These are phyloP conservation scores for Monilinia polystroma DNA, from an alignment of 2,329 filamentous ascomycete species.

Conservation along the genomic window DNA sequence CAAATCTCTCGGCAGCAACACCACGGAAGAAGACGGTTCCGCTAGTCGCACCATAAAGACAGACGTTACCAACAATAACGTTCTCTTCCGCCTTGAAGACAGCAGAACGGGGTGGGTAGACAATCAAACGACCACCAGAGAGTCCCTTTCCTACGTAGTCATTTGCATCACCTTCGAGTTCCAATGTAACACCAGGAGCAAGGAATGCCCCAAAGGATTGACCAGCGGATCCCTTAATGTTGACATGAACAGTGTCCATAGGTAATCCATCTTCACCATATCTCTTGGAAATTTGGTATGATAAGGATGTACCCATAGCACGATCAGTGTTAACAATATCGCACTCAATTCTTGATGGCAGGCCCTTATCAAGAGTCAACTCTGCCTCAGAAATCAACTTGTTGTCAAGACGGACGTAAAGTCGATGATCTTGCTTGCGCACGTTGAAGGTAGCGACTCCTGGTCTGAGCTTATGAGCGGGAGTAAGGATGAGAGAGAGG, in stretches of 20 bases:
- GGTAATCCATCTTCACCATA: constrained; percentile 88
- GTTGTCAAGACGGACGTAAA: constrained; percentile 92
- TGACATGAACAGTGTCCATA: constrained; percentile 91
- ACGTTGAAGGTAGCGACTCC: constrained; percentile 97
- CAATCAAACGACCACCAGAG: constrained; percentile 86
- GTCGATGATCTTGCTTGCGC: constrained; percentile 92
- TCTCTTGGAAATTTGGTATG: constrained; percentile 91
- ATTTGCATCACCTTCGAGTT: constrained; percentile 93
- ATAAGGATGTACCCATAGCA: constrained; percentile 87
- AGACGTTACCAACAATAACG: constrained; percentile 88
- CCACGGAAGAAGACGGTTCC: constrained; percentile 96
- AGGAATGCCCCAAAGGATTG: constrained; percentile 96
- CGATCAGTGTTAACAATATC: constrained; percentile 97
- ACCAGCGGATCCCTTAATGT: constrained; percentile 93
- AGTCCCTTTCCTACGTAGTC: constrained; percentile 97
- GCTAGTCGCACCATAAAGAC: constrained; percentile 87
- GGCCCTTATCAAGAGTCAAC: constrained; percentile 87
- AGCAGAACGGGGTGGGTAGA: constrained; percentile 87
- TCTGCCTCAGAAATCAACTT: constrained; percentile 96
- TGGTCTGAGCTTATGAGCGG: constrained; percentile 91
- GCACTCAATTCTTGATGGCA: constrained; percentile 90
- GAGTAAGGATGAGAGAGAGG: constrained; percentile 86
- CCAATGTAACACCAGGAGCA: constrained; percentile 87
- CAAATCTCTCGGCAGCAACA: constrained; percentile 93
- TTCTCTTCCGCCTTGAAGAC: constrained; percentile 97